phyloP scores from a whole-genome alignment of 2,329 filamentous ascomycete genomes.

The Aplosporella prunicola region DNA sequence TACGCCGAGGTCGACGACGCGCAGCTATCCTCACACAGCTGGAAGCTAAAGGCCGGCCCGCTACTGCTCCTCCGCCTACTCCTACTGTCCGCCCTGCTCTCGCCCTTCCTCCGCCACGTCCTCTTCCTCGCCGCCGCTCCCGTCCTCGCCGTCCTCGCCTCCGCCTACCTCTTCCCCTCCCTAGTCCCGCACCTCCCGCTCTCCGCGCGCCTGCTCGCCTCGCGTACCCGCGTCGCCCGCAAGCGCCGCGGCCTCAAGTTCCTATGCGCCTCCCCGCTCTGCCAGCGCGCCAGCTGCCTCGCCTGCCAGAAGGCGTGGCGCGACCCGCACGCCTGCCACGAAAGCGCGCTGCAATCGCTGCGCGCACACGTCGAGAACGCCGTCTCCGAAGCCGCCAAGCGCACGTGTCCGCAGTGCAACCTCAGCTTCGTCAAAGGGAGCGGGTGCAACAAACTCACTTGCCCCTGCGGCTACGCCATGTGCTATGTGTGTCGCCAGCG shows the following conservation, averaged over 20 bases:
- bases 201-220: constrained; percentile 42
- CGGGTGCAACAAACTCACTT: constrained; percentile 95
- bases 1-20: constrained; percentile 75
- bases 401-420: constrained; percentile 84
- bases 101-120: constrained; percentile 39
- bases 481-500: constrained; percentile 80
- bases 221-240: constrained; percentile 54
- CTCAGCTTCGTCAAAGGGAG: constrained; percentile 86
- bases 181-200: constrained; percentile 18
- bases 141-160: constrained; percentile 26
- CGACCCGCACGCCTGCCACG: constrained; percentile 84
- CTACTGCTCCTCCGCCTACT: constrained; percentile 25
- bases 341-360: constrained; percentile 69
- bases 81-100: neutral
- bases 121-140: constrained; percentile 51
- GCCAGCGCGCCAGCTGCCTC: constrained; percentile 65
- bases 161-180: constrained; percentile 15
- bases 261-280: constrained; percentile 60
- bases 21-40: constrained; percentile 15
- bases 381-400: constrained; percentile 88
- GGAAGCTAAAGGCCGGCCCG: constrained; percentile 41
- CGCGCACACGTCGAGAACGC: constrained; percentile 86
- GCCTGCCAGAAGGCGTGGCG: constrained; percentile 74
- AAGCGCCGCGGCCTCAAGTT: constrained; percentile 68
- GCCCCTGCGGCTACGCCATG: constrained; percentile 94